Evolutionary conservation across 495 filamentous ascomycete species (phyloP), one percentile per base, ranked within the genome.

Genomic region (Staphylotrichum tortipilum): DNA sequence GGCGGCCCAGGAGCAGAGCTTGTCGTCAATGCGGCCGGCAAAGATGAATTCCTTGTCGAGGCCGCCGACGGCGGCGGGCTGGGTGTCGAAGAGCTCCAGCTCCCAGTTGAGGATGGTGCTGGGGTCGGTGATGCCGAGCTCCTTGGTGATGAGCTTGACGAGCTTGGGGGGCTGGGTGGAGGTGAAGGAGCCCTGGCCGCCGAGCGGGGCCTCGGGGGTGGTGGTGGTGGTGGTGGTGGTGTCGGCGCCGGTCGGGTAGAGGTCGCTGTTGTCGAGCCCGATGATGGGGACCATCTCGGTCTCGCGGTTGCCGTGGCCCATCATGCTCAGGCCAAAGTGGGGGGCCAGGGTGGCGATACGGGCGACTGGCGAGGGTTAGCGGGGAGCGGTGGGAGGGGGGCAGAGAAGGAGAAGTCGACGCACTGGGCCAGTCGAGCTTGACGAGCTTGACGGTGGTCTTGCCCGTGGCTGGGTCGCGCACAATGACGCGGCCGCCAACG

Each of bases 231-330:
- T 28, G 26, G 26, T 28, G 26, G 49, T 55, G 39, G 54, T 7
- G 23, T n/a, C n/a, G n/a, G n/a, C n/a, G n/a, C n/a, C n/a, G n/a
- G 52, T 64, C 55, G 23, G 47, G 40, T 11, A 43, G 18, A 79
- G 58, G 55, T 84, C 79, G 10, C 81, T 82, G 68, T 82, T 83
- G 58, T 95, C 89, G 38, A 95, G 75, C 5, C 89, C 92, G 55
- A 96, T 85, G 43, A 96, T 89, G 10, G 92, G 92, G 4, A 94
- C 88, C 72, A 90, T 89, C 60, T 98, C 82, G 4, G 92, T 96
- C 71, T 98, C 92, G 55, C 72, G 75, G 64, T 98, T 98, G 64
- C 86, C 85, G 7, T 79, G 78, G 2, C 87, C 89, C 47, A 78
- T 68, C 40, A 90, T 81, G 8, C 84, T 78, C 26, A 83, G 75